Evolutionary conservation across 352 stramenopile genomes (phyloP).

Genomic region (Globisporangium mamillatum): DNA sequence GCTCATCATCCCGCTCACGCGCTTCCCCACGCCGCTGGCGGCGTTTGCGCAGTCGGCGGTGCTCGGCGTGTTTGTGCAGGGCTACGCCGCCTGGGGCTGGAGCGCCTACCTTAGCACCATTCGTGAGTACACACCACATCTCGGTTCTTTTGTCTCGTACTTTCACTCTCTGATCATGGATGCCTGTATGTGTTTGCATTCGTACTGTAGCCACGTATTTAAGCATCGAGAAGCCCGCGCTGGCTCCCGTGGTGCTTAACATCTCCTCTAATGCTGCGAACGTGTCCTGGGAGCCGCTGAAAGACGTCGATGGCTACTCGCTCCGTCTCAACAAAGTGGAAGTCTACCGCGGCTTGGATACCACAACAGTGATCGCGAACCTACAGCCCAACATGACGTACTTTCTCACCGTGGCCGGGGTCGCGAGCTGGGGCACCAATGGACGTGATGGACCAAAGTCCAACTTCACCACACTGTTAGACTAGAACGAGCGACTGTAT

Average conservation of each 20-base stretch:
- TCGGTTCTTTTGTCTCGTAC: neutral
- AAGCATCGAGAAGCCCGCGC: constrained; percentile 38
- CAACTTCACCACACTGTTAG: constrained; percentile 66
- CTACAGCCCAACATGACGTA: constrained; percentile 71
- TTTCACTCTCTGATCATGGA: neutral
- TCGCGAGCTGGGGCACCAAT: constrained; percentile 61
- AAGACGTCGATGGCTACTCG: constrained; percentile 62
- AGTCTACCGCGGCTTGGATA: constrained; percentile 58
- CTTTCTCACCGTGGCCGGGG: constrained; percentile 63
- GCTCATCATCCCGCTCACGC: constrained; percentile 66
- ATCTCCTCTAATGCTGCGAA: constrained; percentile 36
- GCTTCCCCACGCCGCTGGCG: constrained; percentile 53
- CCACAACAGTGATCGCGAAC: constrained; percentile 30
- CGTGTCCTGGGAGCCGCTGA: constrained; percentile 49
- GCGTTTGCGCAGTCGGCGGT: constrained; percentile 47
- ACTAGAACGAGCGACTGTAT: neutral
- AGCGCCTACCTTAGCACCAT: constrained; percentile 57
- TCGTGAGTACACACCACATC: constrained; percentile 30
- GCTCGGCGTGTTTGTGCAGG: constrained; percentile 68
- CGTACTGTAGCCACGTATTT: constrained; percentile 51
- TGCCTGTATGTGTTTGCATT: neutral
- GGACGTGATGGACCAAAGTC: constrained; percentile 43
- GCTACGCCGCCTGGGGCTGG: constrained; percentile 78
- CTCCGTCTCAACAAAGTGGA: constrained; percentile 74
- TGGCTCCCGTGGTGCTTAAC: constrained; percentile 32